Evolutionary conservation across 805 yeast species (phyloP).

Genomic region (Lachancea thermotolerans): DNA sequence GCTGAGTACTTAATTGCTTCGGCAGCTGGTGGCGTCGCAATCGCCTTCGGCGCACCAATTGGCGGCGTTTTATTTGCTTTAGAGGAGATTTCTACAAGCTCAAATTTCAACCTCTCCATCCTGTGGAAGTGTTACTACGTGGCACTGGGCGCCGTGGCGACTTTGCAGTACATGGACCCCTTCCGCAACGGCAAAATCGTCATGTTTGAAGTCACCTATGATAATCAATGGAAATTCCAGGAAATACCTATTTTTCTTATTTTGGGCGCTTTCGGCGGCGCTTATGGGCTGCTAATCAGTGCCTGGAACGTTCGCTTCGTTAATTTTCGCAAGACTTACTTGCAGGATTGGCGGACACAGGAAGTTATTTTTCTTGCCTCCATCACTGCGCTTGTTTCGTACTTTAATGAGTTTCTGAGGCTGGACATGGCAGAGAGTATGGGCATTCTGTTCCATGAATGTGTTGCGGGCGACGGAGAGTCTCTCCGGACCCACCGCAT

Average conservation of each 20-base stretch:
- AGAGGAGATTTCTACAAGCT: constrained; percentile 73
- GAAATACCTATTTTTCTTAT: constrained; percentile 77
- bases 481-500: constrained; percentile 36
- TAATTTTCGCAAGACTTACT: constrained; percentile 64
- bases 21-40: constrained; percentile 97
- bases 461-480: constrained; percentile 39
- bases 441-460: constrained; percentile 84
- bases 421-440: constrained; percentile 94
- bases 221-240: constrained; percentile 75
- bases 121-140: constrained; percentile 91
- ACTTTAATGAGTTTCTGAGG: constrained; percentile 72
- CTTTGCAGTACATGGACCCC: constrained; percentile 77
- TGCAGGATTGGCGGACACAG: constrained; percentile 40
- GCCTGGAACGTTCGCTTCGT: constrained; percentile 71
- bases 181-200: constrained; percentile 93
- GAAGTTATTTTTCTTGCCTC: constrained; percentile 67
- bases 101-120: constrained; percentile 65
- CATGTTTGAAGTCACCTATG: constrained; percentile 84
- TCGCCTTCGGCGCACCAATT: constrained; percentile 94
- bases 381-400: constrained; percentile 69
- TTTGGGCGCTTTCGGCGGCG: constrained; percentile 86
- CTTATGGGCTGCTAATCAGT: constrained; percentile 74
- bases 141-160: constrained; percentile 78
- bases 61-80: constrained; percentile 92
- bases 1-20: constrained; percentile 65